Evolutionary conservation across 1,284 basidiomycete species (phyloP).

Genomic region (Neotropicomus parvogracilis): DNA sequence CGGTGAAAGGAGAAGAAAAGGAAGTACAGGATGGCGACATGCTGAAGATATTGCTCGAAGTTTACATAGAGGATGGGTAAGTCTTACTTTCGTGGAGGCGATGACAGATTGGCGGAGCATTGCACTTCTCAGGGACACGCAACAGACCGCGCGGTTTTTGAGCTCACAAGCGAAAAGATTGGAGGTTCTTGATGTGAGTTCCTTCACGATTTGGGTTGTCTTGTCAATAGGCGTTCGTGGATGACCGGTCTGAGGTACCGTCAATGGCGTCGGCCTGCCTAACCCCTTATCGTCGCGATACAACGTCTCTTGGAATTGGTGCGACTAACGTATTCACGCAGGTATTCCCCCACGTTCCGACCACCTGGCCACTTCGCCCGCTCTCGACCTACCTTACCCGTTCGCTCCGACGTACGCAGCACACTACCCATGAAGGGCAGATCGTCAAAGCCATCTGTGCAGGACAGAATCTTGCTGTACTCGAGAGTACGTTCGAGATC

Average conservation of each 20-base stretch:
- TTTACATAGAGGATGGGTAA: constrained; percentile 75
- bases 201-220: not conserved
- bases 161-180: constrained; percentile 78
- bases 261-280: not conserved
- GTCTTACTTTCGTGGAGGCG: constrained; percentile 25
- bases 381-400: constrained; percentile 77
- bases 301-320: not conserved
- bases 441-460: constrained; percentile 69
- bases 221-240: too few relatives aligned
- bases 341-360: constrained; percentile 70
- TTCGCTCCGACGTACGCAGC: constrained; percentile 73
- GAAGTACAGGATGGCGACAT: constrained; percentile 35
- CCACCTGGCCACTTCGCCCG: constrained; percentile 68
- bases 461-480: constrained; percentile 64
- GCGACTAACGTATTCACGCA: constrained; percentile 30
- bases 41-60: constrained; percentile 68
- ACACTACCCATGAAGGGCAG: constrained; percentile 63
- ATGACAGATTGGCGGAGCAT: not conserved
- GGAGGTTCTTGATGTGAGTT: constrained; percentile 69
- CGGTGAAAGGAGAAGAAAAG: constrained; percentile 10
- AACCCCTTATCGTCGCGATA: not conserved
- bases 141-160: constrained; percentile 63
- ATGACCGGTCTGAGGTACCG: not conserved
- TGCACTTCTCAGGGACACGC: constrained; percentile 39
- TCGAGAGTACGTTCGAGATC: constrained; percentile 26